Evolutionary conservation across 2,329 filamentous ascomycete genomes (phyloP), one percentile per base, ranked within the genome.

Genomic region (Colletotrichum scovillei): DNA sequence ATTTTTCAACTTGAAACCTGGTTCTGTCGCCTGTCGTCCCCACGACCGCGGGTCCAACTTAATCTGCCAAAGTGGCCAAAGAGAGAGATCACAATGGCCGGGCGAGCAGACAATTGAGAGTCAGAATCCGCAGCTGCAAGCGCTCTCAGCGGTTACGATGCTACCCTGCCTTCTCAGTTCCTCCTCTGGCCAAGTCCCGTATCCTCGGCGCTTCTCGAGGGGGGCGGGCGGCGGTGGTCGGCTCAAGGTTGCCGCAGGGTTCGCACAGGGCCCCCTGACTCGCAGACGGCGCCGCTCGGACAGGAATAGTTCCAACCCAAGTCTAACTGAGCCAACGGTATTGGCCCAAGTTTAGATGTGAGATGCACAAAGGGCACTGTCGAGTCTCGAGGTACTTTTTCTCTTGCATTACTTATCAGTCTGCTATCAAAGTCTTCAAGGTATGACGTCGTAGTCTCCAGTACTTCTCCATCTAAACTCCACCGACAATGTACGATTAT

Each of bases 1-100:
- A 73, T 73, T 73, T 32, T 19, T 65, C 46, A 66, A 73, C 60
- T 28, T 73, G 71, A 73, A 73, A 66, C 71, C 71, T 62, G 71
- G 71, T 73, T 70, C 35, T 42, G 35, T 65, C 67, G 42, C 46
- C 71, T n/a, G 67, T 56, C 28, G 52, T 70, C 71, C 71, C 56
- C 71, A 73, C 60, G 71, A 28, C 49, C 42, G 49, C 9, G 49
- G 71, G 35, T 60, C 71, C 71, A 71, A 35, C 60, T 62, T 70
- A 46, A 62, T 71, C 70, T 57, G 22, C 14, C 30, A 59, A 14
- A 38, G 53, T 26, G 22, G 53, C 66, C 59, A 60, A 70, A 64
- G 12, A 72, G 59, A 55, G 30, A 19, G 8, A 38, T 9, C 57
- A 46, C 32, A 59, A 58, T 14, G 57, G 19, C 30, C 28, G 53